Conservation (phyloP, 2,329 filamentous ascomycete genomes). For the Sphaerulina musiva region DNA sequence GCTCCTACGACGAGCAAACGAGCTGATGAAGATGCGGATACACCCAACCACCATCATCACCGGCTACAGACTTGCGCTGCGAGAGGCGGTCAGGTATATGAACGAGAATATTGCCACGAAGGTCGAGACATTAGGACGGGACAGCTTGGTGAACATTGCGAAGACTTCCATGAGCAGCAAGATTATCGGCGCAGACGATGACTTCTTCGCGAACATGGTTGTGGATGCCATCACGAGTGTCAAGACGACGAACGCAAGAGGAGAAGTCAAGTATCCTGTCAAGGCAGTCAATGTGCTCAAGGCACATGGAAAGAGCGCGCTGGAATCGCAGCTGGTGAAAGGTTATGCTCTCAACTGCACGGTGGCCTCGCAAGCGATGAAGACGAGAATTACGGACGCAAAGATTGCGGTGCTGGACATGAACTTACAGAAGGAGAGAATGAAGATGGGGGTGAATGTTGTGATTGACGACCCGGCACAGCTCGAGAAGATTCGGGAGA, state of each 20-base stretch:
- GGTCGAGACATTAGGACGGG: conserved; percentile 82
- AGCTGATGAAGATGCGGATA: conserved; percentile 99
- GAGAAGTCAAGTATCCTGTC: conserved; percentile 92
- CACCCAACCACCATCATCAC: conserved; percentile 99
- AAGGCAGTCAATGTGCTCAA: conserved; percentile 99
- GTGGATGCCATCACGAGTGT: conserved; percentile 95
- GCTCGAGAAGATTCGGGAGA: conserved; percentile 90
- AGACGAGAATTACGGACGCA: conserved; percentile 80
- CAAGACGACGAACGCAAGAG: conserved; percentile 84
- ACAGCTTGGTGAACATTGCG: conserved; percentile 88
- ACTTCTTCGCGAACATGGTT: conserved; percentile 96
- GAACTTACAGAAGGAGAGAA: conserved; percentile 97
- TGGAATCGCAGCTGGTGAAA: conserved; percentile 85
- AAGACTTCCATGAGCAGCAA: conserved; percentile 99
- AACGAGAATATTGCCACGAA: conserved; percentile 96
- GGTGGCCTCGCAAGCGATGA: conserved; percentile 96
- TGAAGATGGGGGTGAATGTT: conserved; percentile 98
- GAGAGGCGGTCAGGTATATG: conserved; percentile 98
- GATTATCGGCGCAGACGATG: conserved; percentile 90
- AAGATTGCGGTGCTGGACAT: conserved; percentile 97
- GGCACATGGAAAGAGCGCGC: conserved; percentile 87
- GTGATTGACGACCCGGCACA: conserved; percentile 96
- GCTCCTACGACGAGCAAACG: conserved; percentile 86
- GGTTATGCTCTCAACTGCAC: conserved; percentile 98
- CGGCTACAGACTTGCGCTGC: conserved; percentile 87